A percentile compares a stretch with the other conserved stretches of the same genome.
These are phyloP conservation scores for Ogataea minuta DNA, from an alignment of 805 yeast genomes.

Conservation along the genomic window DNA sequence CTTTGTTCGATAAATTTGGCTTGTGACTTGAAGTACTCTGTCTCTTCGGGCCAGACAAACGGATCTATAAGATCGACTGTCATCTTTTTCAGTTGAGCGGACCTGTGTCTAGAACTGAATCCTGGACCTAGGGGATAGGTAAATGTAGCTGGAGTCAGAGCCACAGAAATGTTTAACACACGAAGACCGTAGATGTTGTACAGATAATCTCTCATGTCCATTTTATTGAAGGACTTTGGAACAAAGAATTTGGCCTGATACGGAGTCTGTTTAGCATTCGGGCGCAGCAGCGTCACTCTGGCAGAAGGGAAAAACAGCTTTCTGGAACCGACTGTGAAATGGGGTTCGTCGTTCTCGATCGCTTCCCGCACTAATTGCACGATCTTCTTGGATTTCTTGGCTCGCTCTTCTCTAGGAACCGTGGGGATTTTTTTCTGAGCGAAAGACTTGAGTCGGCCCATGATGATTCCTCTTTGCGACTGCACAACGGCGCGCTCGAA, in stretches of 20 bases:
- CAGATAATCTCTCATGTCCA: slow-evolving; percentile 91
- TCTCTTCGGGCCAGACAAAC: slow-evolving; percentile 84
- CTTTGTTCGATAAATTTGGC: slow-evolving; percentile 42
- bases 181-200: slow-evolving; percentile 88
- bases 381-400: slow-evolving; percentile 29
- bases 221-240: slow-evolving; percentile 88
- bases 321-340: slow-evolving; percentile 77
- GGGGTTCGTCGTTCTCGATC: slow-evolving; percentile 64
- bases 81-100: slow-evolving; percentile 89
- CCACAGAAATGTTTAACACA: slow-evolving; percentile 85
- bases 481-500: slow-evolving; percentile 11
- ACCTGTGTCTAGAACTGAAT: slow-evolving; percentile 66
- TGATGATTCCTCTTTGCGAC: slow-evolving; percentile 27
- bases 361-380: slow-evolving; percentile 39
- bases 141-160: slow-evolving; percentile 71
- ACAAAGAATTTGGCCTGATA: slow-evolving; percentile 95
- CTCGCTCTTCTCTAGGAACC: slow-evolving; percentile 23
- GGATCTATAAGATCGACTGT: slow-evolving; percentile 95
- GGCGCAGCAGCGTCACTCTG: slow-evolving; percentile 73
- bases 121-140: slow-evolving; percentile 52
- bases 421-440: slow-evolving; percentile 24
- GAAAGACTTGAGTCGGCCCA: slow-evolving; percentile 32
- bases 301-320: slow-evolving; percentile 84
- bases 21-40: slow-evolving; percentile 35
- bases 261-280: slow-evolving; percentile 96